These are phyloP conservation scores for Aurantiochytrium sp. DNA, from an alignment of 108 stramenopile genomes.

Conservation along the genomic window DNA sequence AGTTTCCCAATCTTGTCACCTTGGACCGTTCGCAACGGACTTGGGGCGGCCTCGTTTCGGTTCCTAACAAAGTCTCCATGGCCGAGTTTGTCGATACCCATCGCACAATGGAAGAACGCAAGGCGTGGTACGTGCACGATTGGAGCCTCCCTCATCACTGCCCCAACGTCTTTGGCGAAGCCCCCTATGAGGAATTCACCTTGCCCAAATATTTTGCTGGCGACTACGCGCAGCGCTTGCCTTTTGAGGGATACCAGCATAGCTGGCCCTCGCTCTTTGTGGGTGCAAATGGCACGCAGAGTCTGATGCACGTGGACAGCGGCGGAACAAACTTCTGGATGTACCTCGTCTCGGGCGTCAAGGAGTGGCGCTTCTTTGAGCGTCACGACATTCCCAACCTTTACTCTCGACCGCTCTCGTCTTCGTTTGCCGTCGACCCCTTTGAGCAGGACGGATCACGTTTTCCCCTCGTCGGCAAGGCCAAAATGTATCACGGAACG, in stretches of 20 bases:
- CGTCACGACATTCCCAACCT: background rate
- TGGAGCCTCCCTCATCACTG: background rate
- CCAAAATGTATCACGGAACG: background rate
- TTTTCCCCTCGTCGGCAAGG: background rate
- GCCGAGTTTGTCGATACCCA: background rate
- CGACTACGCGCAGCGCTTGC: background rate
- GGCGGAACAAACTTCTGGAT: conserved; percentile 8
- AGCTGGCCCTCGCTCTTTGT: conserved; percentile 17
- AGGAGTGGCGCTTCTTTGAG: background rate
- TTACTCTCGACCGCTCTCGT: background rate
- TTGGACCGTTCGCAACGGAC: background rate
- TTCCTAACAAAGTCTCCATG: background rate
- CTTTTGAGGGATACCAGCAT: background rate
- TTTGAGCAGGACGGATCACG: background rate
- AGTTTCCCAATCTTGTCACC: background rate
- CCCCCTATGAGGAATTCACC: background rate
- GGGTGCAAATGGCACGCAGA: background rate
- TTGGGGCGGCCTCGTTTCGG: background rate
- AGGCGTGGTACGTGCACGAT: background rate
- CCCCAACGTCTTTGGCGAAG: background rate
- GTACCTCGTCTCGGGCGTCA: background rate
- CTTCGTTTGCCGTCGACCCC: background rate
- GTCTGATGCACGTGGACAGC: background rate
- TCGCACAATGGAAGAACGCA: background rate
- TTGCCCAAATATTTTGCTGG: background rate